phyloP scores from a whole-genome alignment of 345 rosid species.

The Gossypium herbaceum region DNA sequence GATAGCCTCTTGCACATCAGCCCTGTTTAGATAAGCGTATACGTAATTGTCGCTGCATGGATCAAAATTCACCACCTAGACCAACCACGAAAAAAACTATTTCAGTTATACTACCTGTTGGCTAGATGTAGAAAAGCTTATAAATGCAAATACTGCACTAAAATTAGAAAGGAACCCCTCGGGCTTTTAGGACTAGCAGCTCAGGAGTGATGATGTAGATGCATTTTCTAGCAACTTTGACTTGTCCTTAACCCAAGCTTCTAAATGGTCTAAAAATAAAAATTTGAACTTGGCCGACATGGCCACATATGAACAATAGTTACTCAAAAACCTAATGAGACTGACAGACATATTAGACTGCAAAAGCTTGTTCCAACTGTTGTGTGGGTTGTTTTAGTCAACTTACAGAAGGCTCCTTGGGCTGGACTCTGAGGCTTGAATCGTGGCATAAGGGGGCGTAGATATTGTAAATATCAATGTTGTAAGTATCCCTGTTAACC shows the following conservation, averaged over 20 bases:
- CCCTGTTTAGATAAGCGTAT: slow-evolving; percentile 60
- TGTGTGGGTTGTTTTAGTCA: background rate
- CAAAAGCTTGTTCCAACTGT: background rate
- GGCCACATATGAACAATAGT: background rate
- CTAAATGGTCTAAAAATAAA: too few relatives aligned
- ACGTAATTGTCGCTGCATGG: slow-evolving; percentile 70
- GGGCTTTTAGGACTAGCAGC: background rate
- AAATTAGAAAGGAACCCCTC: background rate
- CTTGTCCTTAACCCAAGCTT: too few relatives aligned
- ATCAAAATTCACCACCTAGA: slow-evolving; percentile 48
- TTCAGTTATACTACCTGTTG: too few relatives aligned
- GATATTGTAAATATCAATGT: slow-evolving; percentile 63
- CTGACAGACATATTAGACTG: background rate
- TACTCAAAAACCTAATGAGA: background rate
- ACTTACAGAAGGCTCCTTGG: slow-evolving; percentile 44
- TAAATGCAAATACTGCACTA: too few relatives aligned
- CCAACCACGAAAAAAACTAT: background rate
- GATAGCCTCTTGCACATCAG: slow-evolving; percentile 66
- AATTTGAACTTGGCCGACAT: background rate
- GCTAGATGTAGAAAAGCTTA: too few relatives aligned
- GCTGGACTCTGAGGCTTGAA: slow-evolving; percentile 45
- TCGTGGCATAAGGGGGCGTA: slow-evolving; percentile 62
- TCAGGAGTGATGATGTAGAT: background rate
- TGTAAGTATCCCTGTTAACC: slow-evolving; percentile 9
- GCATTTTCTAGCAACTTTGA: too few relatives aligned